Conservation (phyloP, 176 grass and related monocot species). For the Carex pumila region DNA sequence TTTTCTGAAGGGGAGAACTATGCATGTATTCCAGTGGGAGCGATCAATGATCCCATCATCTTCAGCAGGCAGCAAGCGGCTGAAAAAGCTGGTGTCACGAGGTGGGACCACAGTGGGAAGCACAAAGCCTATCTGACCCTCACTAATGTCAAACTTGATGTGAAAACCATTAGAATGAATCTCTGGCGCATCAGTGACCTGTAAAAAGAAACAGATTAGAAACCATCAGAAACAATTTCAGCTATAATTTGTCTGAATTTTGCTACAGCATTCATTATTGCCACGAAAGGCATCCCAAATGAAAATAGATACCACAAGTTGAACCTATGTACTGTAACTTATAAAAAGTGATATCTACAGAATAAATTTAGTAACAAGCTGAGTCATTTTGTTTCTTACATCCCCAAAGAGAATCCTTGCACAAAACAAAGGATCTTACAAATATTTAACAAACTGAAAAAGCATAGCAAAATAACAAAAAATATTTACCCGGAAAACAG, state of each 20-base stretch:
- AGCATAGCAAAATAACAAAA: conserved; percentile 16
- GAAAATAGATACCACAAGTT: background rate
- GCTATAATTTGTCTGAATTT: background rate
- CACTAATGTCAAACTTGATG: conserved; percentile 89
- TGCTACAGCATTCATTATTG: background rate
- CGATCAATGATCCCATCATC: conserved; percentile 10
- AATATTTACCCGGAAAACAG: conserved; percentile 83
- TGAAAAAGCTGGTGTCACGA: conserved; percentile 38
- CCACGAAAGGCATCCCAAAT: background rate
- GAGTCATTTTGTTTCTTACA: background rate
- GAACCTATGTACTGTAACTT: background rate
- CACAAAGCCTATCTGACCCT: conserved; percentile 96
- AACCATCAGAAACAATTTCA: background rate
- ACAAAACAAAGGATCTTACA: background rate
- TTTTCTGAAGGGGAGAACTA: conserved; percentile 78
- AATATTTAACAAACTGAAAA: background rate
- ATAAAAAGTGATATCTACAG: background rate
- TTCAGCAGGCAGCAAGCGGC: conserved; percentile 48
- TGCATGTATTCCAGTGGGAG: conserved; percentile 71
- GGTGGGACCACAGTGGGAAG: conserved; percentile 75
- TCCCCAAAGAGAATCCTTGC: background rate
- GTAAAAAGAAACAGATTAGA: conserved; percentile 16
- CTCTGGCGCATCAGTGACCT: conserved; percentile 96
- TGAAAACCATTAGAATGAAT: conserved; percentile 99
- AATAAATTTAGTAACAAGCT: background rate